Evolutionary conservation across 768 basidiomycete genomes (phyloP), one percentile per base, ranked within the genome.

Genomic region (Lactarius hatsudake): DNA sequence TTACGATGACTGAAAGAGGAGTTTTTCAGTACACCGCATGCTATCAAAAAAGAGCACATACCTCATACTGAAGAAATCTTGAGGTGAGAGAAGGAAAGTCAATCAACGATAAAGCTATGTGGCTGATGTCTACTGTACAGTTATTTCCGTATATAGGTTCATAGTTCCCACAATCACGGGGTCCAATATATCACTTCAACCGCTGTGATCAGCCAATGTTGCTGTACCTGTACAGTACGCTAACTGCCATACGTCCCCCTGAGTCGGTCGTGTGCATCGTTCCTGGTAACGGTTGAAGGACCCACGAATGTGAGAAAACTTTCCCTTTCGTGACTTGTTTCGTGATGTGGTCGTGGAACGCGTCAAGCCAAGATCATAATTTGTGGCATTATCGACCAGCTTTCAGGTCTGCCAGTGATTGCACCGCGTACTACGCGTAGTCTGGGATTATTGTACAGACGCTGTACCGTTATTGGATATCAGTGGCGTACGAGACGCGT

Each of bases 1-100:
- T 93, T 93, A 87, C 91, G 91, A 78, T 93, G 91, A 87, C 91
- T 93, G 70, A 1, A 69, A 71, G 67, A 58, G 40, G 54, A 0
- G 32, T 5, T 63, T 34, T 38, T 78, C 62, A 79, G 73, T 65
- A 10, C 32, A 15, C 26, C 8, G 8, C 13, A 32, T 28, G 42
- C 18, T 26, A 45, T 55, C 43, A 40, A 5, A 32, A 42, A 30
- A 17, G 51, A 12, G 56, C 38, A 76, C 82, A 64, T 72, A 79
- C 78, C 78, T 79, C 78, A 79, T 79, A 71, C 73, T 75, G 72
- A 72, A 58, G 60, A 69, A 58, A 66, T 70, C 74, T 73, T 74
- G 72, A 71, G 70, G 66, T 72, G 23, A 30, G 45, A 30, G 18
- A 2, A 30, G 23, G 5, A 8, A 8, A 17, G 30, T 3, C 9